phyloP scores from a whole-genome alignment of 768 basidiomycete species.

The Tricholoma bakamatsutake region DNA sequence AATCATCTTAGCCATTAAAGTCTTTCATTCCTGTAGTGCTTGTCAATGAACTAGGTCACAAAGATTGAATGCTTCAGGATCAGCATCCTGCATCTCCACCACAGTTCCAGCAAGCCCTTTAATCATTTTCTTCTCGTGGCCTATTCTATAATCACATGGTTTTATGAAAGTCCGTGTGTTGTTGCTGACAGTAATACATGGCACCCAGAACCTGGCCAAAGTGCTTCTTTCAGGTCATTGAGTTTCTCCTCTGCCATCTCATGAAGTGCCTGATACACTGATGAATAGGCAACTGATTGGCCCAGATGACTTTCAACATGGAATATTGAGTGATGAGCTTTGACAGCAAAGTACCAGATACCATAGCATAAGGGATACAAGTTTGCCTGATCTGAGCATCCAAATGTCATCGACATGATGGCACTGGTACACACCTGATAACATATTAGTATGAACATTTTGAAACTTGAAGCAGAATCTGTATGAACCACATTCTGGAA shows the following conservation, averaged over 20 bases:
- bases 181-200: constrained; percentile 8
- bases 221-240: constrained; percentile 4
- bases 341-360: constrained; percentile 15
- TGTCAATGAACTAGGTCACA: too few relatives aligned
- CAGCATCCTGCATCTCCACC: constrained; percentile 13
- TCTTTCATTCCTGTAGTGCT: constrained; percentile 9
- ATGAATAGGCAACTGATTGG: constrained; percentile 11
- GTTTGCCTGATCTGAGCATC: constrained; percentile 9
- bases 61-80: constrained; percentile 16
- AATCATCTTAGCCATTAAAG: constrained; percentile 9
- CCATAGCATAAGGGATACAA: constrained; percentile 12
- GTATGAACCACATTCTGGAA: constrained; percentile 9
- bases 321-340: constrained; percentile 12
- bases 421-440: constrained; percentile 11
- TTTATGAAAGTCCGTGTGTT: constrained; percentile 14
- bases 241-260: constrained; percentile 9
- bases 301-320: constrained; percentile 14
- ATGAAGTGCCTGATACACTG: constrained; percentile 10
- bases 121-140: constrained; percentile 15
- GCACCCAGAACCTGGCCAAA: not conserved
- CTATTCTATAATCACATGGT: constrained; percentile 11
- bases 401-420: constrained; percentile 16
- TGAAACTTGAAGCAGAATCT: not conserved
- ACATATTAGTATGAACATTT: not conserved
- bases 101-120: constrained; percentile 15